Evolutionary conservation across 2,329 filamentous ascomycete genomes (phyloP).

Genomic region (Emydomyces testavorans): DNA sequence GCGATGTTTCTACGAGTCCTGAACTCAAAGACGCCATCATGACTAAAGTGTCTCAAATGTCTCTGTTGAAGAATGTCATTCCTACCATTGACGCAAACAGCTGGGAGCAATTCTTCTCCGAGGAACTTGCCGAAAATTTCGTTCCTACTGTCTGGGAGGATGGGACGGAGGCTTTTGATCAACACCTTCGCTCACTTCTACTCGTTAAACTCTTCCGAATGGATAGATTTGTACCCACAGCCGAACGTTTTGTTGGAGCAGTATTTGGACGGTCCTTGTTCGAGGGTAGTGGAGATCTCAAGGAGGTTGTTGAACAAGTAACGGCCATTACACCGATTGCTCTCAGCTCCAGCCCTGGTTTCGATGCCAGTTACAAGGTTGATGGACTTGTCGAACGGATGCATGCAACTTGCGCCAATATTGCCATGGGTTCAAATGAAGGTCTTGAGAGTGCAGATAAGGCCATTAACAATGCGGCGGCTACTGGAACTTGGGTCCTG

Average conservation of each 20-base stretch:
- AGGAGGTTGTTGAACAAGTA: conserved; percentile 72
- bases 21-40: conserved; percentile 58
- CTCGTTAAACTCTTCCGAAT: conserved; percentile 91
- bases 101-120: conserved; percentile 73
- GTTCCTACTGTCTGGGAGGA: conserved; percentile 68
- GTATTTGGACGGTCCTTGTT: conserved; percentile 78
- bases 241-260: conserved; percentile 75
- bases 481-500: conserved; percentile 87
- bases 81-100: conserved; percentile 48
- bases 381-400: conserved; percentile 82
- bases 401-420: conserved; percentile 78
- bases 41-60: conserved; percentile 54
- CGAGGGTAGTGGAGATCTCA: conserved; percentile 74
- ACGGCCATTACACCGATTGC: conserved; percentile 76
- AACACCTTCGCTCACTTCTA: conserved; percentile 69
- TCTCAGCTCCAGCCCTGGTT: conserved; percentile 86
- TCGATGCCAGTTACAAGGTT: conserved; percentile 98
- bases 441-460: conserved; percentile 86
- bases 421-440: conserved; percentile 98
- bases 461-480: conserved; percentile 82
- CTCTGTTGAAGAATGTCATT: conserved; percentile 61
- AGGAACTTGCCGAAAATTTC: conserved; percentile 75
- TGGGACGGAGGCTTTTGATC: conserved; percentile 54
- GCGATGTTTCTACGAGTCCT: conserved; percentile 61
- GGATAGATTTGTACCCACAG: conserved; percentile 85